Percentiles rank a stretch among this genome's conserved stretches.
phyloP scores from a whole-genome alignment of 805 yeast genomes.

The Babjeviella inositovora region DNA sequence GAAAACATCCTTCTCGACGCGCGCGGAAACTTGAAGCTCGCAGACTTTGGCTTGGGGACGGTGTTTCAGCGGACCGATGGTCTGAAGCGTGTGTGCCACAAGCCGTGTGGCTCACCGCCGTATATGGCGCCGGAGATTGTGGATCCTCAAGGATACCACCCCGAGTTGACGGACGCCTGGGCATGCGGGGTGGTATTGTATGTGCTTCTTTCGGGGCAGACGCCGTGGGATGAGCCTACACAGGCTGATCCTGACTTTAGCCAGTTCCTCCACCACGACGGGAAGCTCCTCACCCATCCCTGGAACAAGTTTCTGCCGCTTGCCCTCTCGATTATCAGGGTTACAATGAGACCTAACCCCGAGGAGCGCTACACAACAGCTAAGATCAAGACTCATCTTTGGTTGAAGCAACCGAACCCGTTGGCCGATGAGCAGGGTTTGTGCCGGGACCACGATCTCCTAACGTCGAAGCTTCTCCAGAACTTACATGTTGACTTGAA shows the following conservation, averaged over 20 bases:
- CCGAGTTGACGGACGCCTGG: constrained; percentile 50
- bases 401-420: constrained; percentile 30
- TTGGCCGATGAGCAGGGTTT: constrained; percentile 26
- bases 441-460: constrained; percentile 32
- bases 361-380: constrained; percentile 20
- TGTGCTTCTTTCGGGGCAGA: constrained; percentile 47
- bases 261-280: constrained; percentile 22
- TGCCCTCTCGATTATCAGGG: constrained; percentile 32
- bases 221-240: constrained; percentile 61
- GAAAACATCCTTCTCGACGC: constrained; percentile 51
- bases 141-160: constrained; percentile 29
- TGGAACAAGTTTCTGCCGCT: constrained; percentile 38
- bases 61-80: constrained; percentile 35
- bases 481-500: constrained; percentile 34
- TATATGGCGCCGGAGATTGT: constrained; percentile 68
- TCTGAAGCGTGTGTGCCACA: constrained; percentile 22
- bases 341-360: constrained; percentile 33
- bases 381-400: constrained; percentile 30
- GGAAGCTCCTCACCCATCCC: constrained; percentile 26
- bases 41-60: constrained; percentile 66
- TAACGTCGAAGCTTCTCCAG: constrained; percentile 33
- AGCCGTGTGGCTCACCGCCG: constrained; percentile 62
- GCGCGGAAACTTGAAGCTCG: constrained; percentile 52
- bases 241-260: constrained; percentile 29
- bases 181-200: constrained; percentile 51